phyloP scores from a whole-genome alignment of 2,329 filamentous ascomycete genomes.

The Colletotrichum sp. region DNA sequence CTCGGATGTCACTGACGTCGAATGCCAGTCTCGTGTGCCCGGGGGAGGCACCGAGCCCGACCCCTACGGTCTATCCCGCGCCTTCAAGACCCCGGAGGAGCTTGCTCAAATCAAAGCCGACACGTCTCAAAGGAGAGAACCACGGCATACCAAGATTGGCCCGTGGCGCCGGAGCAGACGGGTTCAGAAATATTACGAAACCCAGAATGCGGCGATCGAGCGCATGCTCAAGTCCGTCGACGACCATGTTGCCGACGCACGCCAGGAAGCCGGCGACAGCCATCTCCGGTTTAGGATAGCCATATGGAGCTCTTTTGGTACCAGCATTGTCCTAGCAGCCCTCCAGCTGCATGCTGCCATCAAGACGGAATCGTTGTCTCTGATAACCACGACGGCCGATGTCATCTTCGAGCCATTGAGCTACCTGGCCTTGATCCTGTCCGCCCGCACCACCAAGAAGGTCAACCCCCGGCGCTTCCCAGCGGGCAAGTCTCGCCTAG shows the following conservation, averaged over 20 bases:
- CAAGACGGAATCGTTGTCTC: conserved; percentile 83
- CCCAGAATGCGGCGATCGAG: conserved; percentile 92
- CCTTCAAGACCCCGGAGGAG: conserved; percentile 79
- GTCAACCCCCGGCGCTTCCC: conserved; percentile 89
- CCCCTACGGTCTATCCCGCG: conserved; percentile 79
- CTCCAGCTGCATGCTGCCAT: conserved; percentile 90
- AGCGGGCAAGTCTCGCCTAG: conserved; percentile 89
- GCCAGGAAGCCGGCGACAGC: conserved; percentile 80
- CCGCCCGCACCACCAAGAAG: conserved; percentile 83
- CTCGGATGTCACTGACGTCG: conserved; percentile 47
- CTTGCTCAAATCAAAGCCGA: conserved; percentile 82
- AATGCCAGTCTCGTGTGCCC: conserved; percentile 60
- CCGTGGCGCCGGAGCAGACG: conserved; percentile 51
- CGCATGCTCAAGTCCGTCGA: conserved; percentile 91
- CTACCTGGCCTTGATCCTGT: conserved; percentile 85
- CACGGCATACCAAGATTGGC: conserved; percentile 8
- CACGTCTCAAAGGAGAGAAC: conserved; percentile 74
- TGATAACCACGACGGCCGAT: conserved; percentile 99
- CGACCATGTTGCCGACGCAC: conserved; percentile 83
- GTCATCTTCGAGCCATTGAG: conserved; percentile 90
- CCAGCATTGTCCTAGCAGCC: conserved; percentile 78
- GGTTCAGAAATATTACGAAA: conserved; percentile 85
- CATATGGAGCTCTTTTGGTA: conserved; percentile 72
- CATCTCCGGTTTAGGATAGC: conserved; percentile 76
- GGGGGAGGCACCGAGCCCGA: conserved; percentile 66